These are phyloP conservation scores for Trypanosoma scelopori DNA, from an alignment of 208 protist species.

Conservation along the genomic window DNA sequence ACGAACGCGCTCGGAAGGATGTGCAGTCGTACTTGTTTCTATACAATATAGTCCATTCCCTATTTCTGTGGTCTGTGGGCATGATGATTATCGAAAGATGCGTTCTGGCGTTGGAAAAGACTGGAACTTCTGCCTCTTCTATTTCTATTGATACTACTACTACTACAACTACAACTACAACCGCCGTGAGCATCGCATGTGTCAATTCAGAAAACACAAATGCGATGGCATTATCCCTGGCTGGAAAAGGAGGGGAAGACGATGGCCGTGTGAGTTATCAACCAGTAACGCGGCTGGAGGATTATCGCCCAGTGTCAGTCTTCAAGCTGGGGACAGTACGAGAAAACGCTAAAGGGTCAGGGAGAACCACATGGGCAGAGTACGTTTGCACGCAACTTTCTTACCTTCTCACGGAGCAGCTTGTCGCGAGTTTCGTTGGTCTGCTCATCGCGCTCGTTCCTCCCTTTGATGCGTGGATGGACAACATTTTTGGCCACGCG, in stretches of 20 bases:
- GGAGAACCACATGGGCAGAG: conserved; percentile 7
- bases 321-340: neutral
- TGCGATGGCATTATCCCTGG: neutral
- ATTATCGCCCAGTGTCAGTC: conserved; percentile 7
- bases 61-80: conserved; percentile 48
- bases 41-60: conserved; percentile 40
- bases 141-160: neutral
- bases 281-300: conserved; percentile 11
- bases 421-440: conserved; percentile 33
- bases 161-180: neutral
- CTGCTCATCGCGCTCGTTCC: conserved; percentile 41
- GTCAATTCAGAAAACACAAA: neutral
- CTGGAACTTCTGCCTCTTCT: neutral
- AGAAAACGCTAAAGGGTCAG: neutral
- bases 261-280: neutral
- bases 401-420: conserved; percentile 16
- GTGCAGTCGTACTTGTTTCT: conserved; percentile 47
- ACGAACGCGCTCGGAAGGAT: conserved; percentile 16
- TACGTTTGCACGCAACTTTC: conserved; percentile 17
- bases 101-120: conserved; percentile 13
- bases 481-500: conserved; percentile 25
- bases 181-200: neutral
- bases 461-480: conserved; percentile 32
- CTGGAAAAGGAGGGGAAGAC: neutral
- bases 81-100: conserved; percentile 39